Evolutionary conservation across 495 filamentous ascomycete genomes (phyloP).

Genomic region (Hyaloscypha finlandica): DNA sequence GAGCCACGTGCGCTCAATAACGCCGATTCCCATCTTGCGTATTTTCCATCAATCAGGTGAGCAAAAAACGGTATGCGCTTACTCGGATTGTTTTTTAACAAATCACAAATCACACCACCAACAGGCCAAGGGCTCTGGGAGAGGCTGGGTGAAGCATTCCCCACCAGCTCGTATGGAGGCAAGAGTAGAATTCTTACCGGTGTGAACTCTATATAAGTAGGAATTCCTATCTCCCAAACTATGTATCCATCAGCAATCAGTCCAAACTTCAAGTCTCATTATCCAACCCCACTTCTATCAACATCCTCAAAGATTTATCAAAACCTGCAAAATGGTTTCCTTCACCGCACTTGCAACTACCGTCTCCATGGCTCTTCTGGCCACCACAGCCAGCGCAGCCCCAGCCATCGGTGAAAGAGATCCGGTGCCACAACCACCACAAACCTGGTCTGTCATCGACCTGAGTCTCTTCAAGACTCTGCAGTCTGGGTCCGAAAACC

Average conservation of each 20-base stretch:
- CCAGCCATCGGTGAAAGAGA: neutral
- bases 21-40: too few species aligned
- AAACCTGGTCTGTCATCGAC: neutral
- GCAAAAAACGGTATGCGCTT: too few species aligned
- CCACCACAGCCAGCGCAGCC: neutral
- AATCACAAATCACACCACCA: too few species aligned
- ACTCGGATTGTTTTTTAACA: too few species aligned
- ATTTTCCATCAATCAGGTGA: too few species aligned
- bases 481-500: neutral
- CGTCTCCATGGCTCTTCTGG: constrained; percentile 5
- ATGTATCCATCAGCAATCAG: neutral
- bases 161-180: too few species aligned
- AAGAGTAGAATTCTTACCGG: too few species aligned
- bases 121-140: too few species aligned
- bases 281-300: neutral
- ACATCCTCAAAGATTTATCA: neutral
- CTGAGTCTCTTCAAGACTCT: constrained; percentile 1
- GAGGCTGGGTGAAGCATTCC: too few species aligned
- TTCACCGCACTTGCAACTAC: neutral
- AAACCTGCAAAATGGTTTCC: constrained; percentile 4
- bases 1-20: neutral
- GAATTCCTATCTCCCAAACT: neutral
- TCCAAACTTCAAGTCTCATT: neutral
- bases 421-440: neutral
- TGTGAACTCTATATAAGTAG: neutral